Conservation (phyloP, 2,329 filamentous ascomycete genomes). For the Aspergillus udagawae region DNA sequence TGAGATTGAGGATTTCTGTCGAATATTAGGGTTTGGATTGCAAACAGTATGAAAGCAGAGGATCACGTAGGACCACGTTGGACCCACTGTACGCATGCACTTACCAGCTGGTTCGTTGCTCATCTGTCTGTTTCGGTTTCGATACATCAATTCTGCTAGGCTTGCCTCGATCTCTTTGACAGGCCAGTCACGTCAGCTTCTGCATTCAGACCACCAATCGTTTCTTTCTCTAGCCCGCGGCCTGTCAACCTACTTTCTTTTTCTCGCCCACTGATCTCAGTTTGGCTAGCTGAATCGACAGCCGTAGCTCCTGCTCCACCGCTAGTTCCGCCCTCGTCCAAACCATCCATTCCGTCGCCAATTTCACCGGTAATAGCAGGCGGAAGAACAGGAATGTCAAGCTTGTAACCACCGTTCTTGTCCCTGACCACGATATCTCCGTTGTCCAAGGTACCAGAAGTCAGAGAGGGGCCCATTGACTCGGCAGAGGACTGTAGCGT, state of each 20-base stretch:
- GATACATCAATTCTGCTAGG: constrained; percentile 42
- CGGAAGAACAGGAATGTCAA: constrained; percentile 44
- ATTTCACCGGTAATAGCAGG: constrained; percentile 33
- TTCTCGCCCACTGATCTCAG: constrained; percentile 28
- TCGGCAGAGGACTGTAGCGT: constrained; percentile 21
- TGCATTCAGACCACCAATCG: not conserved
- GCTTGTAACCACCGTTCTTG: constrained; percentile 45
- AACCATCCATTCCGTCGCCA: constrained; percentile 40
- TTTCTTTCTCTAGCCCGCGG: not conserved
- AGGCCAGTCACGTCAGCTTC: constrained; percentile 2
- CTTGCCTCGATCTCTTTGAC: constrained; percentile 43
- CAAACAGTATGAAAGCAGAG: not conserved
- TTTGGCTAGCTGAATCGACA: constrained; percentile 49
- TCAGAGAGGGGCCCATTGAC: constrained; percentile 14
- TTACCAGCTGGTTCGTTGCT: constrained; percentile 62
- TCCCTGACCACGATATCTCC: constrained; percentile 49
- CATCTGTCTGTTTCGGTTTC: constrained; percentile 47
- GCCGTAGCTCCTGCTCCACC: constrained; percentile 53
- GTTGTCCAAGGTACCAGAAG: constrained; percentile 26
- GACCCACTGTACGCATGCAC: constrained; percentile 14
- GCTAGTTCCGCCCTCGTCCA: constrained; percentile 50
- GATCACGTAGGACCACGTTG: not conserved
- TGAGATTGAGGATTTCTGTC: constrained; percentile 64
- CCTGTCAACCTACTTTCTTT: constrained; percentile 37
- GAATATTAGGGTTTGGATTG: not conserved